Evolutionary conservation across 164 flowering plant species (phyloP), one percentile per base, ranked within the genome.

Genomic region (Buxus sempervirens): DNA sequence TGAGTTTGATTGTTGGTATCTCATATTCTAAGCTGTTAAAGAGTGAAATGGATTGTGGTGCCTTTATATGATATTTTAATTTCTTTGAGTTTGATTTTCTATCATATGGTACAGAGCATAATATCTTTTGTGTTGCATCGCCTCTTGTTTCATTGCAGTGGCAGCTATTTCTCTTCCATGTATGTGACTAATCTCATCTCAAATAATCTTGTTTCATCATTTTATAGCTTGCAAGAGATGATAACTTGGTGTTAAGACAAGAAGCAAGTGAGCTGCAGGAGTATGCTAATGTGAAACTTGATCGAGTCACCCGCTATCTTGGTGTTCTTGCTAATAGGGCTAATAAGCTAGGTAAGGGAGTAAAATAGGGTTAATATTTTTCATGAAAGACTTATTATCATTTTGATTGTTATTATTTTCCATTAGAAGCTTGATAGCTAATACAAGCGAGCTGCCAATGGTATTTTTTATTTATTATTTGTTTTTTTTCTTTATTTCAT

Each of bases 261-360:
- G 98, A 90, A 81, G 96, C 97, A 48, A 80, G 75, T 78, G 97
- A 92, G 66, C 78, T 95, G 62, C 97, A 89, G 70, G 98, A 95
- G 74, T 95, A 95, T 72, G 90, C 98, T 26, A 88, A 88, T 81
- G 98, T 93, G 21, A 90, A 91, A 81, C 84, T 91, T 64, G 96
- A 90, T 59, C 73, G 96, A 61, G 87, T 89, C 73, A 84, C 91
- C 58, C 86, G 93, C 4, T 91, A 91, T 79, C 70, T 91, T 24
- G 91, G 96, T 68, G 96, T 84, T 75, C 91, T 91, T 72, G 93
- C 96, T 65, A 84, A 88, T 45, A 90, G 85, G 77, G 82, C 93
- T 54, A 85, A 85, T 38, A 95, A 90, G 68, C 82, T 92, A 72
- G 99, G 99, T 92, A 80, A 20, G 60, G 51, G 42, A 21, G 24